phyloP scores from a whole-genome alignment of 2,329 filamentous ascomycete genomes.

The Arthrobotrys musiformis region DNA sequence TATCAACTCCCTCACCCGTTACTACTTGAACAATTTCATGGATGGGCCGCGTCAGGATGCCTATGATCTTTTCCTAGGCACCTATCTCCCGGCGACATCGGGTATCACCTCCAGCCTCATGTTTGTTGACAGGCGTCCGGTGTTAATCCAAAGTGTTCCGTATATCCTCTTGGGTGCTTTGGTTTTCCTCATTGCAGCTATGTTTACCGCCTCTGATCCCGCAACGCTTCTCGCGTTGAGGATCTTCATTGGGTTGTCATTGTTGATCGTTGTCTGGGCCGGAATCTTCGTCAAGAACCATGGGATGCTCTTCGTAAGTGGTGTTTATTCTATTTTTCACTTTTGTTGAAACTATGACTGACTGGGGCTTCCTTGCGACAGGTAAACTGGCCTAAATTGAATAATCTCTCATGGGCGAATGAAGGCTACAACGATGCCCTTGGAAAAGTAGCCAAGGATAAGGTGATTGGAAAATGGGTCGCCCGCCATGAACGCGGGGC shows the following conservation, averaged over 20 bases:
- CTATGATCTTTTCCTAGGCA: conserved; percentile 91
- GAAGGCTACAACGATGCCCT: conserved; percentile 92
- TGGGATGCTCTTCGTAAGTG: conserved; percentile 92
- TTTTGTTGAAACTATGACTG: not conserved
- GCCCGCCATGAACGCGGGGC: conserved; percentile 79
- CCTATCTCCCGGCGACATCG: conserved; percentile 79
- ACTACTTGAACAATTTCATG: conserved; percentile 91
- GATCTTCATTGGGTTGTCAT: conserved; percentile 82
- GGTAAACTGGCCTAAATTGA: conserved; percentile 99
- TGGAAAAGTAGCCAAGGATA: conserved; percentile 81
- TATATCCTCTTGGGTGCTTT: conserved; percentile 73
- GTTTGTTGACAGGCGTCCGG: conserved; percentile 84
- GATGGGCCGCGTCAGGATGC: conserved; percentile 95
- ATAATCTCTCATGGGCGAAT: conserved; percentile 83
- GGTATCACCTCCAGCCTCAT: conserved; percentile 77
- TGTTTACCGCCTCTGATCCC: conserved; percentile 57
- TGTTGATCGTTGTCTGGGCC: conserved; percentile 75
- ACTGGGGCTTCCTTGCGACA: conserved; percentile 62
- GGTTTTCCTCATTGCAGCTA: conserved; percentile 57
- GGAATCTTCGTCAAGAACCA: conserved; percentile 81
- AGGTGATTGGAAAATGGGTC: conserved; percentile 72
- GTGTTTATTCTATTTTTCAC: not conserved
- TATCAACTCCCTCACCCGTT: conserved; percentile 87
- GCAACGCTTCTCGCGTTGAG: conserved; percentile 82
- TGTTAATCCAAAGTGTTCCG: conserved; percentile 91